These are phyloP conservation scores for Xylaria flabelliformis DNA, from an alignment of 495 filamentous ascomycete genomes.

Conservation along the genomic window DNA sequence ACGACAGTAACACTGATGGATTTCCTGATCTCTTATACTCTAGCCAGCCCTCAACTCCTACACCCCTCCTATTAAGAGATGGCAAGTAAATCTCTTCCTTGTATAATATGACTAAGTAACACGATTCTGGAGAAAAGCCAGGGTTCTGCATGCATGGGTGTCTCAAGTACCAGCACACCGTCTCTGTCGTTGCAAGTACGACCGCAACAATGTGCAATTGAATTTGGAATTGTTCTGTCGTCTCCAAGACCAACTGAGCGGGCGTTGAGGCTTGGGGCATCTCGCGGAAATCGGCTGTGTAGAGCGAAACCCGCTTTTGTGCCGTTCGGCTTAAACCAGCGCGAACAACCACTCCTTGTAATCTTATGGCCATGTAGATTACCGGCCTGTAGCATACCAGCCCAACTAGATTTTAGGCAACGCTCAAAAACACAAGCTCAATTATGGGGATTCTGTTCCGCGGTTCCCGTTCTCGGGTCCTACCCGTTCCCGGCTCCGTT, in stretches of 20 bases:
- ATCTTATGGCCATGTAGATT: slow-evolving; percentile 1
- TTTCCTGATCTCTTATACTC: slow-evolving; percentile 22
- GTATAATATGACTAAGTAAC: not conserved
- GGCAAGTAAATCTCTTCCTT: slow-evolving; percentile 1
- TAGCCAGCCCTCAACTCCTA: not conserved
- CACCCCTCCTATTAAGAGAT: not conserved
- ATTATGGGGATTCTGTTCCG: slow-evolving; percentile 4
- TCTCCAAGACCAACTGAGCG: not conserved
- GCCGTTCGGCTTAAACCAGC: not conserved
- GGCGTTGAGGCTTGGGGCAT: slow-evolving; percentile 17
- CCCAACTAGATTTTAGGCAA: slow-evolving; percentile 17
- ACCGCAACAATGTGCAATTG: not conserved
- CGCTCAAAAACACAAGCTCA: slow-evolving; percentile 6
- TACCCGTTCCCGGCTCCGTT: slow-evolving; percentile 1
- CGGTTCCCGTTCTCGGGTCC: not conserved
- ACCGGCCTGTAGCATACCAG: not conserved
- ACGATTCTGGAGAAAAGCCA: not conserved
- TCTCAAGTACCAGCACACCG: not conserved
- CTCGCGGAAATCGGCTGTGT: slow-evolving; percentile 12
- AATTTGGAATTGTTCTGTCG: slow-evolving; percentile 14
- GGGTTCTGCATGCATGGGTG: not conserved
- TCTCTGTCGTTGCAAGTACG: not conserved
- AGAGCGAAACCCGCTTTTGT: slow-evolving; percentile 17
- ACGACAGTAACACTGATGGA: not conserved
- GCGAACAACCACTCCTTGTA: not conserved